A percentile compares a stretch with the other conserved stretches of the same genome.
phyloP scores from a whole-genome alignment of 208 protist species.

The Crithidia thermophila region DNA sequence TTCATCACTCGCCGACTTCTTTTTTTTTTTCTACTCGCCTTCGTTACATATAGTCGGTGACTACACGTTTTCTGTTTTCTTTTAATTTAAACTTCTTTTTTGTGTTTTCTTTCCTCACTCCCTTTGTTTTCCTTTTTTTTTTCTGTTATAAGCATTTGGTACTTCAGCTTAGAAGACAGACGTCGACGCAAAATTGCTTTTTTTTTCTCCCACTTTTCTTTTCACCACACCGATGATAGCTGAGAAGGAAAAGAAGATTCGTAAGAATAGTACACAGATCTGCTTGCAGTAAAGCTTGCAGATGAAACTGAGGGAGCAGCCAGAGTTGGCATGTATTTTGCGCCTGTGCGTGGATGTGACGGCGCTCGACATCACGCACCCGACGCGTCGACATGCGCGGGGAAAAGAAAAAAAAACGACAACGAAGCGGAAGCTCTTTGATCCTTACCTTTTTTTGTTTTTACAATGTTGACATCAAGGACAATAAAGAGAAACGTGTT shows the following conservation, averaged over 20 bases:
- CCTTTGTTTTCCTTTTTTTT: slow-evolving; percentile 15
- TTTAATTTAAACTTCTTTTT: slow-evolving; percentile 13
- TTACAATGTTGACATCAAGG: background rate
- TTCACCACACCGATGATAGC: background rate
- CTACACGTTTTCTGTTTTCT: background rate
- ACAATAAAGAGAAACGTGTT: background rate
- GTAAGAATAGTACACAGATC: slow-evolving; percentile 3
- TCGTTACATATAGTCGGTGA: background rate
- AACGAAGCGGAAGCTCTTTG: background rate
- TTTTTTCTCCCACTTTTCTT: slow-evolving; percentile 4
- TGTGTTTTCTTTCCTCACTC: slow-evolving; percentile 1
- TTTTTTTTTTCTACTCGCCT: slow-evolving; percentile 6
- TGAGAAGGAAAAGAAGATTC: slow-evolving; percentile 16
- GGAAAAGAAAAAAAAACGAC: background rate
- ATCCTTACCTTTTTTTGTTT: too few species aligned
- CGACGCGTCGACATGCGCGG: too few species aligned
- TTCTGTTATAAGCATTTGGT: too few species aligned
- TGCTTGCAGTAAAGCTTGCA: too few species aligned
- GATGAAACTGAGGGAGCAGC: too few species aligned
- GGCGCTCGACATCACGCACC: too few species aligned
- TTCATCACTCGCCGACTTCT: too few species aligned
- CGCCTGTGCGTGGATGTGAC: too few species aligned
- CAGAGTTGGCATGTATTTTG: too few species aligned
- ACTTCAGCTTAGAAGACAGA: too few species aligned
- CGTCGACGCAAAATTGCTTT: background rate